Evolutionary conservation across 805 yeast genomes (phyloP), one percentile per base, ranked within the genome.

Genomic region (Cyberlindnera maclurae): DNA sequence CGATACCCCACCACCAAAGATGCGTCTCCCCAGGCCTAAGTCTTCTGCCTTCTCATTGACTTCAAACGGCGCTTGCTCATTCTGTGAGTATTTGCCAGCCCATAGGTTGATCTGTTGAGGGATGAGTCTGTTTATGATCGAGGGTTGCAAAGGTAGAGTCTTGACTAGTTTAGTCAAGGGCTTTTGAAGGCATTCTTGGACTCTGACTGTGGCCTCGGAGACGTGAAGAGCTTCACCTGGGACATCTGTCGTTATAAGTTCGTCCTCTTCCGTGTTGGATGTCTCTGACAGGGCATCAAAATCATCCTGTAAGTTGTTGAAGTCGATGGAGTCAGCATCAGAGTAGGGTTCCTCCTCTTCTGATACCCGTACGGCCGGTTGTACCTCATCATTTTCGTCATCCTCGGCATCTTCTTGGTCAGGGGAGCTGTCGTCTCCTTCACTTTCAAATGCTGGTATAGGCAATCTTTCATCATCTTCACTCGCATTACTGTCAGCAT

Each of bases 51-150:
- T 24, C 2, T 42, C 37, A 16, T 58, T 52, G 8, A 59, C 15
- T 7, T 33, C 17, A 20, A 55, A 30, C 37, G 36, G 17, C 5
- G 42, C 15, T 10, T 24, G 20, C 11, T 43, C 48, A 2, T 38
- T 24, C 11, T 45, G 34, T 15, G 36, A 41, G 4, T 52, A 42
- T 2, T 65, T 57, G 2, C 89, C 89, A 61, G 80, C 67, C 90
- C 90, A 82, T 6, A 82, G 58, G 51, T 82, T 82, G 26, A 82
- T 75, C 52, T 82, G 89, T 54, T 82, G 89, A 1, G 88, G 77
- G 1, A 72, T 57, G 11, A 80, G 55, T 3, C 50, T 54, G 8
- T 58, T 49, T 39, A 77, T 56, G n/a, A 70, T 54, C 1, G 42
- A 45, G 0, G 77, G 80, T 12, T 55, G 52, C 13, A 72, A 45